These are phyloP conservation scores for Pichia californica DNA, from an alignment of 805 yeast species.

Conservation along the genomic window DNA sequence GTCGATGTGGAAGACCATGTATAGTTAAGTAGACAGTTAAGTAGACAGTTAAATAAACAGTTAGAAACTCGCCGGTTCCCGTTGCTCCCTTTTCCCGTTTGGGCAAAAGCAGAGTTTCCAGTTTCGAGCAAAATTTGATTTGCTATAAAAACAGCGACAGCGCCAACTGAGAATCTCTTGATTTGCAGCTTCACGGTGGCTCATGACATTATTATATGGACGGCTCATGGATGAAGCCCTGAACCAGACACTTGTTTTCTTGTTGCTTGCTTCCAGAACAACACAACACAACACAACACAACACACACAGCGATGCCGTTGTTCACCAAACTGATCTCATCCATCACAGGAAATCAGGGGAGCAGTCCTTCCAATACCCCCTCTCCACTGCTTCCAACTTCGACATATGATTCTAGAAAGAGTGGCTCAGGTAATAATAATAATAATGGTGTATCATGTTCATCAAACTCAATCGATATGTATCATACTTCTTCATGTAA, in stretches of 20 bases:
- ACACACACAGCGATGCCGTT: not conserved
- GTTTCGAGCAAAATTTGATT: too few relatives aligned
- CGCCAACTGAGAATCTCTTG: too few relatives aligned
- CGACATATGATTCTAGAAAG: not conserved
- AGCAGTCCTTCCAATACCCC: not conserved
- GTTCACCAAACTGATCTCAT: not conserved
- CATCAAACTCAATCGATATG: slow-evolving; percentile 12
- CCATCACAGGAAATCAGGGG: not conserved
- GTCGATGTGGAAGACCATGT: slow-evolving; percentile 16
- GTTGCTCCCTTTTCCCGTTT: too few relatives aligned
- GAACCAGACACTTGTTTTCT: not conserved
- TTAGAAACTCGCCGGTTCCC: too few relatives aligned
- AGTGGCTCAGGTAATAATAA: not conserved
- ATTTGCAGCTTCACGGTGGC: too few relatives aligned
- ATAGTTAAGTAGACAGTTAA: not conserved
- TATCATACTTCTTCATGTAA: slow-evolving; percentile 25
- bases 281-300: too few relatives aligned
- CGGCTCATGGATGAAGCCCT: too few relatives aligned
- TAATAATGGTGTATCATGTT: too few relatives aligned
- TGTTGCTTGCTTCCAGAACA: not conserved
- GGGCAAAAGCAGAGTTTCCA: not conserved
- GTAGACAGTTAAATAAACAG: too few relatives aligned
- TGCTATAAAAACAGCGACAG: too few relatives aligned
- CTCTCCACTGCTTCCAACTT: not conserved
- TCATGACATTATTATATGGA: too few relatives aligned